Evolutionary conservation across 1,284 basidiomycete species (phyloP), one percentile per base, ranked within the genome.

Genomic region (Trametes pubescens): DNA sequence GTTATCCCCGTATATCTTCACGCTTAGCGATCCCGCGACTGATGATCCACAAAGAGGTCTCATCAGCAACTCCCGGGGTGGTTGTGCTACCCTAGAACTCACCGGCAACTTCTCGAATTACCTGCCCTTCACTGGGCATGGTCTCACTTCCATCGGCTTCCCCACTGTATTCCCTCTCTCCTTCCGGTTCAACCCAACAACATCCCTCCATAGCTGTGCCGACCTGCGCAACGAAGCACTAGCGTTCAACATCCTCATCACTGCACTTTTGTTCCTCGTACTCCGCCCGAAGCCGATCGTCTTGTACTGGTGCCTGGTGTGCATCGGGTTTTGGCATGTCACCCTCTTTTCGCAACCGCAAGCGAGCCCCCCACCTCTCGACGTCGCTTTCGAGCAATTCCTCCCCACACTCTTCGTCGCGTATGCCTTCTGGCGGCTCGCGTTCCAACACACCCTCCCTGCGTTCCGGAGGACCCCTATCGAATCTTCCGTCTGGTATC

Each of bases 271-370:
- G 32, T 92, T 93, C 71, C 80, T 93, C 43, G 73, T 95, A 53
- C 79, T 96, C 48, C 87, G 91, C 2, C 93, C 93, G 0, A 86
- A 83, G 71, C 82, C 89, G 2, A 84, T 94, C 66, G 81, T 93
- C 32, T 78, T 87, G 5, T 94, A 85, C 77, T 93, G 90, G 91
- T 89, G 84, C 64, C 79, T 96, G 18, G 86, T 94, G 2, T 93
- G 89, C 78, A 88, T 95, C 51, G 94, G 94, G 0, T 96, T 87
- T 74, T 96, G 94, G 94, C 94, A 96, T 70, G 82, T 95, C 62
- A 82, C 86, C 1, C 82, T 96, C 29, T 93, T 93, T 69, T 92
- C 91, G 1, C 91, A 95, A 72, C 92, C 93, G 1, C 84, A 84
- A 34, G 81, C 80, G 2, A 85, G 83, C 26, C 93, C 92, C 9